Evolutionary conservation across 768 basidiomycete species (phyloP), one percentile per base, ranked within the genome.

Genomic region (Leccinum arenicola): DNA sequence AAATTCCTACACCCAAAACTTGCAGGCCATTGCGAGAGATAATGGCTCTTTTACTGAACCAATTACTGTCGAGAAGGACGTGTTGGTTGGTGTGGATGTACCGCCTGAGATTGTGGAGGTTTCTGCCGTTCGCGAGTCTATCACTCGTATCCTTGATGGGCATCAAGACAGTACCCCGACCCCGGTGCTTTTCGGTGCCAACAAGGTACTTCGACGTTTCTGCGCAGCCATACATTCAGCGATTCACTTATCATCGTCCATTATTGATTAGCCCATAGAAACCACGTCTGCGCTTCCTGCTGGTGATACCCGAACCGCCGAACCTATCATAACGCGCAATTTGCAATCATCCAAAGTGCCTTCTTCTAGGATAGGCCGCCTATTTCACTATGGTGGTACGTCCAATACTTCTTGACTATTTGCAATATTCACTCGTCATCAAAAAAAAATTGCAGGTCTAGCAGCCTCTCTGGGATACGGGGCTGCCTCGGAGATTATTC

Each of bases 381-480:
- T 98, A 8, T 91, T 98, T 64, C 96, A 98, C 65, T 98, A 98
- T 59, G 96, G 96, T 66, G 92, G 95, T 89, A 67, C 50, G 80
- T 67, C 29, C 35, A 40, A 38, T 4, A 17, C 6, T 14, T 35
- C 43, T 38, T 3, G 6, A 23, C 17, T 4, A 19, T 4, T 11
- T 6, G 23, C 4, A 40, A 3, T 33, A 35, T 57, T 10, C 31
- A 36, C 40, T 10, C 25, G 2, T 4, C n/a, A 9, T n/a, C 21
- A 4, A 14, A 43, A 25, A 25, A n/a, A 1, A 52, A 9, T 4
- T 65, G 14, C 14, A 98, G 95, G 95, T 43, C 83, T 99, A 5
- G 95, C 93, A 3, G 93, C 93, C 0, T 93, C 95, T 0, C 75
- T 99, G 1, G 83, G 91, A 3, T 87, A 91, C 59, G 96, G 96